Evolutionary conservation across 2,329 filamentous ascomycete genomes (phyloP), one percentile per base, ranked within the genome.

Genomic region (Arachnomyces sp.): DNA sequence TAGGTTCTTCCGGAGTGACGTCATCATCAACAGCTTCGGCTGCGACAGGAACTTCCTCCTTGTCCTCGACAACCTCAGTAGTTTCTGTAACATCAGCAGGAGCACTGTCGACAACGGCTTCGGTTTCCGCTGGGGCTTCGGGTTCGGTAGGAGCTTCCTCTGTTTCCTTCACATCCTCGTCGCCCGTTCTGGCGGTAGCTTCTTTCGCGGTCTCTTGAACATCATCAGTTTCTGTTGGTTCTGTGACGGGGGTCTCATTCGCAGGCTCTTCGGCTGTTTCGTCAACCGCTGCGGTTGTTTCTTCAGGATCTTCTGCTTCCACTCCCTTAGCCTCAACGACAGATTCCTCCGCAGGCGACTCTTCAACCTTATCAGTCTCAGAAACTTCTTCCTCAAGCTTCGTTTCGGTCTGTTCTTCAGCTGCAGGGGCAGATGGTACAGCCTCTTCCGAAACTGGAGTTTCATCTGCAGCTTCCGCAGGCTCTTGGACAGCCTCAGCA

Each of bases 121-220:
- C 86, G 71, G 47, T 47, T 25, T 53, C 50, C 34, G 50, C 33
- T 35, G 33, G 12, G 5, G 39, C 37, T 39, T 42, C 31, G 39
- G 33, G 35, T 28, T 40, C 32, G 28, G 38, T 32, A 12, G 31
- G 9, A 28, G 7, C 18, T 29, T 29, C 12, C 11, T 12, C 7
- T 30, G 39, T 9, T 32, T 15, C 25, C 17, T 42, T 29, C 11
- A 25, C 31, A 34, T 20, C 29, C 28, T 5, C 38, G n/a, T 14
- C 15, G 18, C 14, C 28, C 25, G 12, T 3, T 35, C 34, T 17
- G 17, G 15, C 11, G 12, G n/a, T 15, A 3, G 4, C 25, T 13
- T 38, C 18, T 36, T 36, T 15, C 18, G 3, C 18, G 6, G 34
- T 8, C 15, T 34, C 15, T 13, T 39, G 16, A 16, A 18, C 13